phyloP scores from a whole-genome alignment of 371 early-diverging fungal genomes.

The Mucor racemosus region DNA sequence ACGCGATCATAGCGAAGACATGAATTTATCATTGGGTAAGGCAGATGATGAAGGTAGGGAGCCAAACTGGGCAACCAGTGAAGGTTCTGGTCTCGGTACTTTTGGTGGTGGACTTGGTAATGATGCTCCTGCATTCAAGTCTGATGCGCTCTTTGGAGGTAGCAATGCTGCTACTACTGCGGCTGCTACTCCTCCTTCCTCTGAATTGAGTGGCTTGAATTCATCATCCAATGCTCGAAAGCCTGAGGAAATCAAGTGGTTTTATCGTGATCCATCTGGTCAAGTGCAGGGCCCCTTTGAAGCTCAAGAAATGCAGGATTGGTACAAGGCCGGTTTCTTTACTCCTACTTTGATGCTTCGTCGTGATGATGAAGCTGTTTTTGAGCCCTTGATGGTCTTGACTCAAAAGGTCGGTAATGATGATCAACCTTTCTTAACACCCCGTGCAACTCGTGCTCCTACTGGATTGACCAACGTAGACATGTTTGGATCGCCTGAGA shows the following conservation, averaged over 20 bases:
- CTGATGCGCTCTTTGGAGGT: slow-evolving; percentile 11
- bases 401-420: slow-evolving; percentile 67
- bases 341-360: slow-evolving; percentile 69
- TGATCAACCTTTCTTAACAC: slow-evolving; percentile 66
- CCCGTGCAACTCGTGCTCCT: slow-evolving; percentile 25
- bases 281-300: slow-evolving; percentile 82
- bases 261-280: slow-evolving; percentile 82
- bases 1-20: slow-evolving; percentile 22
- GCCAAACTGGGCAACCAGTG: slow-evolving; percentile 13
- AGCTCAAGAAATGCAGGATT: slow-evolving; percentile 84
- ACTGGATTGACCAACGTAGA: slow-evolving; percentile 25
- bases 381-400: slow-evolving; percentile 71
- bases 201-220: slow-evolving; percentile 22
- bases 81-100: slow-evolving; percentile 4
- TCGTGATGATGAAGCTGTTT: slow-evolving; percentile 71
- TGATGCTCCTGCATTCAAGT: not conserved
- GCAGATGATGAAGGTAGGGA: slow-evolving; percentile 15
- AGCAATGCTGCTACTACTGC: not conserved
- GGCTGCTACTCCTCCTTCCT: slow-evolving; percentile 2
- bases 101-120: slow-evolving; percentile 10
- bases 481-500: slow-evolving; percentile 26
- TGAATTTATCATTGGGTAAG: slow-evolving; percentile 18
- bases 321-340: slow-evolving; percentile 86
- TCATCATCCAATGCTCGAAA: slow-evolving; percentile 20
- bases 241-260: slow-evolving; percentile 67